Evolutionary conservation across 129 eudicot genomes (phyloP).

Genomic region (Flaveria trinervia): DNA sequence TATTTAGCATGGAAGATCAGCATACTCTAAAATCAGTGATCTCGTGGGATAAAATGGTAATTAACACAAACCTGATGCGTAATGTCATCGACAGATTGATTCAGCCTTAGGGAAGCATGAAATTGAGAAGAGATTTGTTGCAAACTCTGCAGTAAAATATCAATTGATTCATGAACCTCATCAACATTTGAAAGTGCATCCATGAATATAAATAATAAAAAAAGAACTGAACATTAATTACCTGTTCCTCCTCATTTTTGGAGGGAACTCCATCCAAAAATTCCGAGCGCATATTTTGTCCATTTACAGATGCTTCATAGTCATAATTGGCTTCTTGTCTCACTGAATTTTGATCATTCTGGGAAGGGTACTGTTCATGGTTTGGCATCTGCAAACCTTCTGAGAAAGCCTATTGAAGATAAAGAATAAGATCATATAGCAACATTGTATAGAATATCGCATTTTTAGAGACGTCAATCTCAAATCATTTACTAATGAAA

Average conservation of each 20-base stretch:
- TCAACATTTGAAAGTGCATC: constrained; percentile 1
- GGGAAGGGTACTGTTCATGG: constrained; percentile 52
- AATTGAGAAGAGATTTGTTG: constrained; percentile 86
- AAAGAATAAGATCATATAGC: constrained; percentile 10
- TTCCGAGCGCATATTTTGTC: constrained; percentile 48
- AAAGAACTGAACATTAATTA: constrained; percentile 1
- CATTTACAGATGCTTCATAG: constrained; percentile 68
- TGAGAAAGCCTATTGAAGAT: constrained; percentile 47
- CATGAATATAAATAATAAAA: neutral
- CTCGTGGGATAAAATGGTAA: neutral
- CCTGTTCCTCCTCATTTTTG: constrained; percentile 60
- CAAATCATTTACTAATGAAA: neutral
- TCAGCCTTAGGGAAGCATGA: constrained; percentile 61
- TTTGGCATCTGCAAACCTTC: constrained; percentile 55
- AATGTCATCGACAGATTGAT: constrained; percentile 44
- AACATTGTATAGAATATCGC: neutral
- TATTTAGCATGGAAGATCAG: constrained; percentile 17
- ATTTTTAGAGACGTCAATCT: neutral
- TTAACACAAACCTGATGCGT: constrained; percentile 49
- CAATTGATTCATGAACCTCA: constrained; percentile 32
- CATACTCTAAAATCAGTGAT: neutral
- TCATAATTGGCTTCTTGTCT: constrained; percentile 51
- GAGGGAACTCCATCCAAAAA: constrained; percentile 45
- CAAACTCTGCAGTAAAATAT: constrained; percentile 55
- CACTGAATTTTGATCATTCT: constrained; percentile 48